Conservation (phyloP, 1,139 yeast genomes). For the Hansenula lynferdii region DNA sequence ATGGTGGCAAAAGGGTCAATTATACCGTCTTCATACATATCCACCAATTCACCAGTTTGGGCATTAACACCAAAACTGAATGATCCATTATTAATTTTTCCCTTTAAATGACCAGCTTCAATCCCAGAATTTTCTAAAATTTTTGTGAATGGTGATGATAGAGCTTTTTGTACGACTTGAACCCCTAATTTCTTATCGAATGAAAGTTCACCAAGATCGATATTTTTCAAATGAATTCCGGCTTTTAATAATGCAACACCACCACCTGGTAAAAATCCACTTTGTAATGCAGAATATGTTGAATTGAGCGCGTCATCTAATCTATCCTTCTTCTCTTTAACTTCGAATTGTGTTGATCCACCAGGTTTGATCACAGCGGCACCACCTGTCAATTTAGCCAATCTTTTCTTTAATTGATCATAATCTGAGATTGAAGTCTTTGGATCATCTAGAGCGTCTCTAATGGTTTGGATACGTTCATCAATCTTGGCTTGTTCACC, state of each 20-base stretch:
- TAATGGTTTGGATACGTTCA: slow-evolving; percentile 15
- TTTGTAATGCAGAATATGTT: slow-evolving; percentile 99
- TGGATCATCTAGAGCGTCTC: slow-evolving; percentile 10
- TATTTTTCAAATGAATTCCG: slow-evolving; percentile 62
- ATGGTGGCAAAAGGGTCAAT: slow-evolving; percentile 99
- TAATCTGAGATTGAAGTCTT: slow-evolving; percentile 14
- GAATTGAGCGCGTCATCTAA: slow-evolving; percentile 99
- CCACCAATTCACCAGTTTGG: slow-evolving; percentile 89
- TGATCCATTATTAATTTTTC: slow-evolving; percentile 76
- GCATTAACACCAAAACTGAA: slow-evolving; percentile 95
- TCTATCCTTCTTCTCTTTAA: slow-evolving; percentile 93
- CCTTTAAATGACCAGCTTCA: slow-evolving; percentile 97
- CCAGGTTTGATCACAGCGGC: slow-evolving; percentile 24
- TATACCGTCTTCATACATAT: slow-evolving; percentile 96
- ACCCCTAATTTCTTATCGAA: slow-evolving; percentile 99
- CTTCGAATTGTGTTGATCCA: slow-evolving; percentile 21
- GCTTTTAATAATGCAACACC: slow-evolving; percentile 99
- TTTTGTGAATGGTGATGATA: slow-evolving; percentile 94
- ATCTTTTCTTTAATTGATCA: slow-evolving; percentile 18
- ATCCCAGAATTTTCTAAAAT: slow-evolving; percentile 98
- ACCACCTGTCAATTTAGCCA: slow-evolving; percentile 20
- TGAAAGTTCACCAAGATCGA: slow-evolving; percentile 72
- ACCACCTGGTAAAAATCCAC: slow-evolving; percentile 99
- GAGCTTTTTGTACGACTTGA: slow-evolving; percentile 91
- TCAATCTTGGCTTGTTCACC: slow-evolving; percentile 8